Base-by-base conservation (phyloP, 768 basidiomycete species). In the Leccinum sublutescens region DNA sequence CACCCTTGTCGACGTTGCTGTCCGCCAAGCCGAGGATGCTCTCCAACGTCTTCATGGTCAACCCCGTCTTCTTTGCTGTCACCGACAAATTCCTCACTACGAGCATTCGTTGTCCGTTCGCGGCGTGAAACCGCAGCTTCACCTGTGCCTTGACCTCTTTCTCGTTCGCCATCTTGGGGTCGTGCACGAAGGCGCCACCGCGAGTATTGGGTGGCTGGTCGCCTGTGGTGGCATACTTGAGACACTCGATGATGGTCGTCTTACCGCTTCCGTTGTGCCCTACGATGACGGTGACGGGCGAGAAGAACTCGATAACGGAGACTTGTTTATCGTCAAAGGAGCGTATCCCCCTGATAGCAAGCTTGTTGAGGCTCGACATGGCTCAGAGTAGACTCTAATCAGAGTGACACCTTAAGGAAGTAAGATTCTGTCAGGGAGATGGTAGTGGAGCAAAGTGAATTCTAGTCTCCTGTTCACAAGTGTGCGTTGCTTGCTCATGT, bases 111-210 rank as follows among this genome's bases (percentile, higher is more conserved):
- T 83, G 83, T n/a, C 89, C 85, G 66, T 95, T 95, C 14, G 92
- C 91, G 56, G 95, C 91, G 69, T 83, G 80, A 75, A 99, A 99
- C 21, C 96, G 85, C 38, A 99, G 78, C 72, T 94, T 95, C 64
- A 99, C 97, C 76, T 98, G 95, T 2, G 97, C 97, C 76, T 96
- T 98, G 66, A 99, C 96, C 71, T 98, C 96, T 71, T 95, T 96
- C 80, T 98, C 95, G 69, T 96, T 95, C 7, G 97, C 97, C 86
- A 99, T 96, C 80, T 97, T 97, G 2, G 97, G 97, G 75, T 99
- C 97, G 73, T 99, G 97, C 4, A 99, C 77, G 75, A 98, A 99
- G 0, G 97, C 97, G n/a, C 96, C 97, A 33, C 96, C 96, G 61
- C 95, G 93, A 23, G 95, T 93, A 69, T 96, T 96, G 1, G 97